These are phyloP conservation scores for Macrocybe sp. DNA, from an alignment of 1,284 basidiomycete species.

Conservation along the genomic window DNA sequence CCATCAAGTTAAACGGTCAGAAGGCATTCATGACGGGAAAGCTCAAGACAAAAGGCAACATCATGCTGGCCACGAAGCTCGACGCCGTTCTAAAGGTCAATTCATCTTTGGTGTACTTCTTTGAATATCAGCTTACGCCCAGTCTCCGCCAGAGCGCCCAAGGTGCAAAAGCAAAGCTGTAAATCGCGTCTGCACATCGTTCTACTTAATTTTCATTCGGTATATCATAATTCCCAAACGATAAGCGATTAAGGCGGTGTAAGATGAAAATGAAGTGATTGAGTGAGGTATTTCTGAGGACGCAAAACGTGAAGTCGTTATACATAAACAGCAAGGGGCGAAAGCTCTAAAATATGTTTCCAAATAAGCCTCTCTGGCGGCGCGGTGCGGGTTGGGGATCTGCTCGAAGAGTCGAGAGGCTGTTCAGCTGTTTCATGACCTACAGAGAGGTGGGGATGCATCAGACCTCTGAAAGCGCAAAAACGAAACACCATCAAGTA, in stretches of 20 bases:
- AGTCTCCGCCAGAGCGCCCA: conserved; percentile 8
- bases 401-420: conserved; percentile 76
- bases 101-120: conserved; percentile 3
- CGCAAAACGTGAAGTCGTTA: background rate
- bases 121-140: background rate
- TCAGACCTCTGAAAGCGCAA: conserved; percentile 1
- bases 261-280: conserved; percentile 5
- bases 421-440: conserved; percentile 90
- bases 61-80: conserved; percentile 89
- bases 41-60: conserved; percentile 81
- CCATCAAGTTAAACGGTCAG: conserved; percentile 71
- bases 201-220: background rate
- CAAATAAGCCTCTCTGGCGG: conserved; percentile 69
- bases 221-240: background rate
- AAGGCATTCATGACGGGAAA: conserved; percentile 94
- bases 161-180: conserved; percentile 37
- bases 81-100: conserved; percentile 75
- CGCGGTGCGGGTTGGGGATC: conserved; percentile 68
- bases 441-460: conserved; percentile 23
- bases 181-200: conserved; percentile 4
- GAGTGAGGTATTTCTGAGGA: conserved; percentile 3
- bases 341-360: conserved; percentile 50
- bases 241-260: background rate
- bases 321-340: background rate
- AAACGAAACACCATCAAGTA: conserved; percentile 24